Base-by-base conservation (phyloP, 495 filamentous ascomycete species). In the Penicillium longicatenatum region DNA sequence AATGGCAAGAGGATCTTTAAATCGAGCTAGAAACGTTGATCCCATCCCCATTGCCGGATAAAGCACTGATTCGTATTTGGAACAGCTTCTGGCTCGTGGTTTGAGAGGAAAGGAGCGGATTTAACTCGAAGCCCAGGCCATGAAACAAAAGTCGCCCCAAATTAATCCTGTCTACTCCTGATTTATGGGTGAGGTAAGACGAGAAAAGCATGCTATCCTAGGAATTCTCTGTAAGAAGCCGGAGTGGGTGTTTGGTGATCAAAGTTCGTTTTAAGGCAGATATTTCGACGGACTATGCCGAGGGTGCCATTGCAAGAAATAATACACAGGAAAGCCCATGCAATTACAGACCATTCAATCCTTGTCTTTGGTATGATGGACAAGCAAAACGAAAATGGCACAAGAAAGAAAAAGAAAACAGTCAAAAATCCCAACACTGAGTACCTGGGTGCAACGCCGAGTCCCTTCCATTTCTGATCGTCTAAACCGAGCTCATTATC, bases 391-490 rank as follows among this genome's bases (percentile, higher is more conserved):
- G 16, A 52, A 52, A 52, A 44, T 55, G 49, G 50, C 47, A 42
- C 43, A 54, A 47, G 42, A 41, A 19, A 50, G 24, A 43, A 47
- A 20, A 41, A 45, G 52, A 53, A 58, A 48, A 56, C 54, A 24
- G n/a, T 26, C 53, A 59, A 58, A 61, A 59, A 46, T 48, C 50
- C 55, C 53, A 51, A 53, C 33, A 60, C 70, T 35, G 31, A 39
- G 37, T 39, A 39, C 16, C 59, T 48, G 57, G 65, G 65, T 68
- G 64, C 59, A 74, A 76, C 73, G 73, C 73, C 73, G 47, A 62
- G 59, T 63, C 62, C 31, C 70, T 66, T 65, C 65, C 65, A 58
- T 67, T 62, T 70, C 64, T 63, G 64, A 66, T 62, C 39, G 50
- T 70, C 65, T 68, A 74, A 59, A 61, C 61, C 61, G 57, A 57